Evolutionary conservation across 192 early-diverging fungal species (phyloP).

Genomic region (Umbelopsis sp.): DNA sequence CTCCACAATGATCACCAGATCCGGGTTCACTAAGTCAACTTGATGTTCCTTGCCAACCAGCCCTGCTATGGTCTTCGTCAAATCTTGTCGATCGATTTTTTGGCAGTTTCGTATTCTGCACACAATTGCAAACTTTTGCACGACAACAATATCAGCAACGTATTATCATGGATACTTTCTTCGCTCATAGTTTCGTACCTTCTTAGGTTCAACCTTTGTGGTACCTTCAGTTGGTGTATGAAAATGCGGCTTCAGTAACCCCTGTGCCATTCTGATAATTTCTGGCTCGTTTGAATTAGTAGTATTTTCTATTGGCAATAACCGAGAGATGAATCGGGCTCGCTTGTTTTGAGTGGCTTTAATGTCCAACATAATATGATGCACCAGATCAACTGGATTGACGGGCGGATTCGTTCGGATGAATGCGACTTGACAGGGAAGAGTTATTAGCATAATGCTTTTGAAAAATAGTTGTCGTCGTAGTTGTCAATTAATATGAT

Average conservation of each 20-base stretch:
- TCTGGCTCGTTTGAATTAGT: conserved; percentile 53
- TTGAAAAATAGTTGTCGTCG: not conserved
- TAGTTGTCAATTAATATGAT: not conserved
- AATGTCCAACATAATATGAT: conserved; percentile 32
- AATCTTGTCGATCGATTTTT: conserved; percentile 50
- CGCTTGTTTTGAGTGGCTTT: conserved; percentile 22
- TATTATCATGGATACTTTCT: too few species aligned
- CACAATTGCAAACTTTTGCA: conserved; percentile 55
- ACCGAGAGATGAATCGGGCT: conserved; percentile 49
- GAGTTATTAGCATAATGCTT: not conserved
- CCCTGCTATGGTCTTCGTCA: conserved; percentile 51
- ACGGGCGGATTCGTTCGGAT: conserved; percentile 48
- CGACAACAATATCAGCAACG: not conserved
- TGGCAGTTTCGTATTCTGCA: conserved; percentile 62
- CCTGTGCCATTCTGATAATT: conserved; percentile 45
- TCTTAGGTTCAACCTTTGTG: conserved; percentile 26
- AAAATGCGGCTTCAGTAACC: conserved; percentile 51
- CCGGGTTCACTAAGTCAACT: conserved; percentile 58
- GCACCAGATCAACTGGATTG: conserved; percentile 43
- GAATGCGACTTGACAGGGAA: conserved; percentile 46
- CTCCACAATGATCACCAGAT: conserved; percentile 59
- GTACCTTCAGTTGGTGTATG: conserved; percentile 36
- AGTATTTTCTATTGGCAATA: conserved; percentile 56
- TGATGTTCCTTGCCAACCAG: conserved; percentile 53
- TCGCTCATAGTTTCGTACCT: conserved; percentile 3